Conservation (phyloP, 2,329 filamentous ascomycete species). For the Ceratocystis diversiconidia region DNA sequence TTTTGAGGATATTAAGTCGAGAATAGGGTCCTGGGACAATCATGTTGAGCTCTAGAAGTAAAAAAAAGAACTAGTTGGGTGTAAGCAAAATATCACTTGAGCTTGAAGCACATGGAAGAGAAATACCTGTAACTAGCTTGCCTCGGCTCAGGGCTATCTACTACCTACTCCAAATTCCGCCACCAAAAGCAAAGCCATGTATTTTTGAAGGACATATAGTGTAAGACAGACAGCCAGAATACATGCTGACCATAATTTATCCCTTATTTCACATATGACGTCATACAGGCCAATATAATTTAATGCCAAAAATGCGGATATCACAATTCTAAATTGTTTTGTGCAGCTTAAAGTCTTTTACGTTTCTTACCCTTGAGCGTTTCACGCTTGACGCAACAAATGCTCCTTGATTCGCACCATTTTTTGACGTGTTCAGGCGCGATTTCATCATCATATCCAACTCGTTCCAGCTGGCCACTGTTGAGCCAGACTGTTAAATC, state of each 20-base stretch:
- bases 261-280: neutral
- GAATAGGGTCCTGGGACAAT: neutral
- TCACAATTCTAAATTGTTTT: neutral
- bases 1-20: neutral
- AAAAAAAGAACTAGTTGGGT: neutral
- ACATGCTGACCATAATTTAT: neutral
- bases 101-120: neutral
- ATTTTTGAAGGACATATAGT: neutral
- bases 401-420: slow-evolving; percentile 79
- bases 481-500: slow-evolving; percentile 78
- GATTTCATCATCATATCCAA: slow-evolving; percentile 53
- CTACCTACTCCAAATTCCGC: neutral
- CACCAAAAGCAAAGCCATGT: neutral
- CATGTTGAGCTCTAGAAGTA: neutral
- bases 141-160: neutral
- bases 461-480: slow-evolving; percentile 45
- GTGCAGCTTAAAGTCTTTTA: slow-evolving; percentile 29
- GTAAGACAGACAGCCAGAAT: neutral
- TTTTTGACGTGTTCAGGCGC: slow-evolving; percentile 54
- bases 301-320: neutral
- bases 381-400: slow-evolving; percentile 67
- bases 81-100: neutral
- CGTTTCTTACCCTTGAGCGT: slow-evolving; percentile 38
- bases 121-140: neutral
- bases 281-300: neutral